Conservation (phyloP, 208 protist species). For the Novymonas esmeraldas region DNA sequence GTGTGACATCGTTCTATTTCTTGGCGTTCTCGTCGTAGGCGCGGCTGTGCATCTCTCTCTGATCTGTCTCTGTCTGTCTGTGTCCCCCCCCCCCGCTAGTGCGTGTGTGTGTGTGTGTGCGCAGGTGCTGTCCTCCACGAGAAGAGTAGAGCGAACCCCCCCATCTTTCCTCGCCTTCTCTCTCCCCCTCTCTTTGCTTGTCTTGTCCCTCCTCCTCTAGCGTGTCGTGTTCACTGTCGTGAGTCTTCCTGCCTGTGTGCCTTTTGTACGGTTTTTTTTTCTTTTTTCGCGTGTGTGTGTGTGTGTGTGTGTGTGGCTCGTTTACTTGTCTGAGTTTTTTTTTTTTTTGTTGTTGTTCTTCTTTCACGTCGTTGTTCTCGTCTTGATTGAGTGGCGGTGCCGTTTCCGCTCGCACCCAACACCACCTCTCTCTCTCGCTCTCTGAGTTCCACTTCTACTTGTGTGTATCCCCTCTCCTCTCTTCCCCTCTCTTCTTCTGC, state of each 20-base stretch:
- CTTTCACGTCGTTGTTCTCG: no score
- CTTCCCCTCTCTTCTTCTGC: neutral
- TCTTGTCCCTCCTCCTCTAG: slow-evolving; percentile 4
- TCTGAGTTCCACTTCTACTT: no score
- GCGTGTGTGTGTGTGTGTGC: no score
- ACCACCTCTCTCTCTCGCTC: no score
- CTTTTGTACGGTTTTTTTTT: neutral
- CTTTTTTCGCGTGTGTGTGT: slow-evolving; percentile 6
- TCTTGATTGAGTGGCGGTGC: no score
- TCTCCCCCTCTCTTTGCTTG: slow-evolving; percentile 13
- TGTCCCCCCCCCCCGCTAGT: no score
- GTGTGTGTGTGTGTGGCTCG: neutral
- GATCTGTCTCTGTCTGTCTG: neutral
- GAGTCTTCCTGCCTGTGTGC: neutral
- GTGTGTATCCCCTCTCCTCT: no score
- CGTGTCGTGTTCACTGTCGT: neutral
- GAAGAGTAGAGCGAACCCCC: no score
- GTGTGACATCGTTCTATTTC: neutral
- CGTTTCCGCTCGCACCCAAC: no score
- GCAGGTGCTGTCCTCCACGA: no score
- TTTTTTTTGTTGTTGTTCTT: slow-evolving; percentile 4
- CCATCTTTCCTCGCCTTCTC: neutral
- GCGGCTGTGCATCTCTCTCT: no score
- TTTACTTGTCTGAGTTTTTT: no score
- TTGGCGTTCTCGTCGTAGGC: neutral